Evolutionary conservation across 78 protist genomes (phyloP), one percentile per base, ranked within the genome.

Genomic region (Polysphondylium violaceum): DNA sequence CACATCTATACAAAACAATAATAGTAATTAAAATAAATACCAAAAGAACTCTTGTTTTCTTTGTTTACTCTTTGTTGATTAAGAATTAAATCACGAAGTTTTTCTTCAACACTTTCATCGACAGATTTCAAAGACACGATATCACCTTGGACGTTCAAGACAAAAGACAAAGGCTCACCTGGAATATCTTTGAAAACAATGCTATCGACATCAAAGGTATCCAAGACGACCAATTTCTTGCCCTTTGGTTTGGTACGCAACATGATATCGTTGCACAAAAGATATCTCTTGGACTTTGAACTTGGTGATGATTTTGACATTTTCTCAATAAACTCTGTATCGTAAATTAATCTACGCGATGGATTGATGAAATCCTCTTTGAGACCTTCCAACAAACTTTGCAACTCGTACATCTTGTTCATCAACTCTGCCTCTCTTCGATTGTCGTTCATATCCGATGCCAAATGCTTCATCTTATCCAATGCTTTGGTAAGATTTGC

Each of bases 331-430:
- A 83, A 83, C 5, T 71, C 68, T 29, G 21, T 63, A 27, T 67
- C 77, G 27, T 56, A 36, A 23, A 83, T 58, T 12, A 83, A 56
- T 36, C 65, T 72, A 43, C 91, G 50, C 0, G 77, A 60, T 25
- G 91, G 91, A 38, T 29, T 17, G 7, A 83, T 69, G 25, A 83
- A 83, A 58, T 83, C 91, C 19, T 67, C 91, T 16, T 59, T 35
- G 50, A 61, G 64, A 43, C 91, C 91, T 14, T 83, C 91, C 23
- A 83, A 56, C 17, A 25, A 29, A 27, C n/a, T 41, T 43, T 83
- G 91, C 17, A 83, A 58, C 2, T 83, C 91, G 38, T 59, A 83
- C 91, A 83, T 83, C 29, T 56, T 38, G 40, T 55, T 83, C n/a
- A 83, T 41, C 14, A 83, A 41, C n/a, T 83, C 91, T 3, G 91